A percentile compares a stretch with the other conserved stretches of the same genome.
Evolutionary conservation across 2,329 filamentous ascomycete genomes (phyloP).

Genomic region (Nannizzia gypsea): DNA sequence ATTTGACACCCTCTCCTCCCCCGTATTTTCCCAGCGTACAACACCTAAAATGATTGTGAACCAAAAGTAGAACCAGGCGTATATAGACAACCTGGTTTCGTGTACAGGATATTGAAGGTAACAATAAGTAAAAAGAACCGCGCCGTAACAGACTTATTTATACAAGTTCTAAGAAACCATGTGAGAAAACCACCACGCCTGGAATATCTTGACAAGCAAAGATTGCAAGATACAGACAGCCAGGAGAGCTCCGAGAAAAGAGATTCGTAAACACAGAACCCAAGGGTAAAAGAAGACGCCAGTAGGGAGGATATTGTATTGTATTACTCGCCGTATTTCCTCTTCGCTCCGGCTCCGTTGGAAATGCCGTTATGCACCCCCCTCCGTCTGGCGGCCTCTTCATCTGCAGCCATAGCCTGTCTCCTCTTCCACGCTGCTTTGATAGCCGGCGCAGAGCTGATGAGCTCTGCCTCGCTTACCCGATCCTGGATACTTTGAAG

Average conservation of each 20-base stretch:
- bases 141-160: neutral
- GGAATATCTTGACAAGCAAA: neutral
- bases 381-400: constrained; percentile 14
- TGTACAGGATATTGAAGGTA: neutral
- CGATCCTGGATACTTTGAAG: constrained; percentile 79
- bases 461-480: constrained; percentile 71
- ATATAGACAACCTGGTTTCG: neutral
- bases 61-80: neutral
- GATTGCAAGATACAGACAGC: neutral
- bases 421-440: constrained; percentile 68
- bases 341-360: constrained; percentile 28
- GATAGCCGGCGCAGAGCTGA: constrained; percentile 57
- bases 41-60: neutral
- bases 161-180: neutral
- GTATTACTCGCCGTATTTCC: constrained; percentile 31
- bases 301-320: neutral
- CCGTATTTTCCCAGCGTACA: neutral
- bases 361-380: constrained; percentile 15
- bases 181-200: neutral
- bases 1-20: neutral
- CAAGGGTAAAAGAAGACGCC: neutral
- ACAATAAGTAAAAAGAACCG: neutral
- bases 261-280: neutral
- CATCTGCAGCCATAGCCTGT: constrained; percentile 26
- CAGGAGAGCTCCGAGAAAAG: neutral